A percentile compares a stretch with the other conserved stretches of the same genome.
phyloP scores from a whole-genome alignment of 2,329 filamentous ascomycete species.

The Xylaria sp. region DNA sequence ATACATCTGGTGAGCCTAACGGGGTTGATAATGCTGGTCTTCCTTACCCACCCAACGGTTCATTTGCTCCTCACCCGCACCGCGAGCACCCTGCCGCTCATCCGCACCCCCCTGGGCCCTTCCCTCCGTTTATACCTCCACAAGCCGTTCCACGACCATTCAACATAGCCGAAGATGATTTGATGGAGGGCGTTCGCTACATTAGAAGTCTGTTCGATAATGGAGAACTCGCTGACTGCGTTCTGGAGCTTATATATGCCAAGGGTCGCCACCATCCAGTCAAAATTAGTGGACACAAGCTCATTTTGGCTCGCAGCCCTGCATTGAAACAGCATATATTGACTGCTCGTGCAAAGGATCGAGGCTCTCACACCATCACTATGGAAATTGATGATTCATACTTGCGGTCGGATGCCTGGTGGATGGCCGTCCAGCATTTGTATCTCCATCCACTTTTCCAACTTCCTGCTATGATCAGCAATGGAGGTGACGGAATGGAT shows the following conservation, averaged over 20 bases:
- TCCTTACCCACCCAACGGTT: conserved; percentile 54
- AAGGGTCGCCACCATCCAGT: conserved; percentile 53
- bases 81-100: conserved; percentile 39
- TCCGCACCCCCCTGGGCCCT: conserved; percentile 40
- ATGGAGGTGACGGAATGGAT: conserved; percentile 47
- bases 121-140: conserved; percentile 46
- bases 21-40: conserved; percentile 55
- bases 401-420: conserved; percentile 66
- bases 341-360: conserved; percentile 48
- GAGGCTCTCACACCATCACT: conserved; percentile 53
- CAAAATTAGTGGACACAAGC: conserved; percentile 63
- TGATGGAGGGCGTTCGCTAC: conserved; percentile 48
- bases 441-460: conserved; percentile 64
- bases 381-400: conserved; percentile 63
- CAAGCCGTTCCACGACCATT: conserved; percentile 42
- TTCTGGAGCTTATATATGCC: conserved; percentile 54
- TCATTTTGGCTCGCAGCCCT: conserved; percentile 66
- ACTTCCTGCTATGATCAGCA: conserved; percentile 47
- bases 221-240: conserved; percentile 55
- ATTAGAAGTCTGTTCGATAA: conserved; percentile 54
- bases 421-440: conserved; percentile 65
- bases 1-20: conserved; percentile 61
- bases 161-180: conserved; percentile 39
- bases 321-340: conserved; percentile 50
- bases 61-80: conserved; percentile 38